A percentile compares a stretch with the other conserved stretches of the same genome.
phyloP scores from a whole-genome alignment of 2,329 filamentous ascomycete species.

The Thielaviopsis punctulata region DNA sequence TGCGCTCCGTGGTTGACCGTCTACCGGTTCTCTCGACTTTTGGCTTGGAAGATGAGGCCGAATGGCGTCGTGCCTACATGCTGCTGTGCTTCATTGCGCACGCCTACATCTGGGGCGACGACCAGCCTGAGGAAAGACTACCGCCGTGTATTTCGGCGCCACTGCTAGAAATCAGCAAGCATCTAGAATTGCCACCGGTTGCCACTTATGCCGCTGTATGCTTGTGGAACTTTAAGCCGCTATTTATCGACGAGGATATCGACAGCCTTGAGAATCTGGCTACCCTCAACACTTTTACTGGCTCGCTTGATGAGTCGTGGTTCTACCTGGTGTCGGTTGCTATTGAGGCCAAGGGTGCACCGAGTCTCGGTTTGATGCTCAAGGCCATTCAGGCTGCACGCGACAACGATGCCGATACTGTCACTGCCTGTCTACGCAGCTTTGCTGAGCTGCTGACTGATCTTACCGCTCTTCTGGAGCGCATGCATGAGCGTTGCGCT shows the following conservation, averaged over 20 bases:
- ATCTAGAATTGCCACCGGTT: conserved; percentile 75
- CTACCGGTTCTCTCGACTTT: conserved; percentile 72
- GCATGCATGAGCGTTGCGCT: conserved; percentile 93
- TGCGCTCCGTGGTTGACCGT: conserved; percentile 62
- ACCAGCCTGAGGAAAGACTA: conserved; percentile 59
- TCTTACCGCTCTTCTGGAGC: conserved; percentile 56
- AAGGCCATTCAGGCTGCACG: conserved; percentile 69
- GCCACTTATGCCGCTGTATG: conserved; percentile 86
- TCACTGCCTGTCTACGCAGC: conserved; percentile 57
- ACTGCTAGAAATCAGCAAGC: conserved; percentile 56
- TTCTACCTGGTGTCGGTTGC: conserved; percentile 93
- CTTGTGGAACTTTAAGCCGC: conserved; percentile 91
- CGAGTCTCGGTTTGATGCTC: conserved; percentile 77
- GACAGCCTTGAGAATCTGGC: conserved; percentile 77
- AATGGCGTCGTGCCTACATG: conserved; percentile 90
- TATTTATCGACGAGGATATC: conserved; percentile 68
- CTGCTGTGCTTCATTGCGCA: conserved; percentile 83
- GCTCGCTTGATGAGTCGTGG: conserved; percentile 92
- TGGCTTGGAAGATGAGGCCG: conserved; percentile 63
- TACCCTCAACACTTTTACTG: conserved; percentile 79
- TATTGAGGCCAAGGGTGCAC: conserved; percentile 81
- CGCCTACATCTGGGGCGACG: conserved; percentile 91
- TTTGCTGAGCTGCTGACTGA: conserved; percentile 85
- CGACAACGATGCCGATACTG: conserved; percentile 47
- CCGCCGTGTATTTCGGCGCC: conserved; percentile 73